phyloP scores from a whole-genome alignment of 2,329 filamentous ascomycete species.

The Curvularia lunata region DNA sequence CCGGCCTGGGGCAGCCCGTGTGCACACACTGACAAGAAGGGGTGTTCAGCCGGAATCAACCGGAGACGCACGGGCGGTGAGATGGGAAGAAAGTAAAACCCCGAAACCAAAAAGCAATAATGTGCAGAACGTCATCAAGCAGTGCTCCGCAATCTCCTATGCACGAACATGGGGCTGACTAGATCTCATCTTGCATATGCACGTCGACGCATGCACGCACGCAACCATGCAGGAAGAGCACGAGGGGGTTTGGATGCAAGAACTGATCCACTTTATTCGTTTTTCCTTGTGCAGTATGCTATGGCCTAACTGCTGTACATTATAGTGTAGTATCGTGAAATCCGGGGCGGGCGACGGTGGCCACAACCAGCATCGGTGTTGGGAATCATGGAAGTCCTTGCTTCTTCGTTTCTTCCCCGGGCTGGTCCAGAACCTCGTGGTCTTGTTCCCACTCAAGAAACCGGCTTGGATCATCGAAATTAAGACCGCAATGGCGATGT shows the following conservation, averaged over 20 bases:
- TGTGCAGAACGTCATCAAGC: constrained; percentile 8
- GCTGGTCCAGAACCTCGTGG: not conserved
- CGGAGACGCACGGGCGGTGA: constrained; percentile 2
- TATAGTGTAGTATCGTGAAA: not conserved
- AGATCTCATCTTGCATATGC: constrained; percentile 6
- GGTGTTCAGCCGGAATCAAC: constrained; percentile 16
- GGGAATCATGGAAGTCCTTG: not conserved
- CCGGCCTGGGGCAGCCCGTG: not conserved
- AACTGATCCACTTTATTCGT: not conserved
- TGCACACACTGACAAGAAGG: not conserved
- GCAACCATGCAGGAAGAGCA: not conserved
- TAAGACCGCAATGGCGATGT: constrained; percentile 4
- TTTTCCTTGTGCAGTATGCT: not conserved
- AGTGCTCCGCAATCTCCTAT: constrained; percentile 14
- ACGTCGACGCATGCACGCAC: not conserved
- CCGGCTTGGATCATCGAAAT: constrained; percentile 4
- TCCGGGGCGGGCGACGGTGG: not conserved
- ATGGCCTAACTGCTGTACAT: constrained; percentile 1
- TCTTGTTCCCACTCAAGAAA: not conserved
- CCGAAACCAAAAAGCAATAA: constrained; percentile 13
- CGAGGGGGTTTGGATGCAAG: not conserved
- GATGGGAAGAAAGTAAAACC: constrained; percentile 1
- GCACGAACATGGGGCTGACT: constrained; percentile 1
- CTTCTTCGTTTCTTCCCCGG: not conserved
- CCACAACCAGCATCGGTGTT: not conserved